Evolutionary conservation across 1,139 yeast species (phyloP), one percentile per base, ranked within the genome.

Genomic region (Taphrina pruni): DNA sequence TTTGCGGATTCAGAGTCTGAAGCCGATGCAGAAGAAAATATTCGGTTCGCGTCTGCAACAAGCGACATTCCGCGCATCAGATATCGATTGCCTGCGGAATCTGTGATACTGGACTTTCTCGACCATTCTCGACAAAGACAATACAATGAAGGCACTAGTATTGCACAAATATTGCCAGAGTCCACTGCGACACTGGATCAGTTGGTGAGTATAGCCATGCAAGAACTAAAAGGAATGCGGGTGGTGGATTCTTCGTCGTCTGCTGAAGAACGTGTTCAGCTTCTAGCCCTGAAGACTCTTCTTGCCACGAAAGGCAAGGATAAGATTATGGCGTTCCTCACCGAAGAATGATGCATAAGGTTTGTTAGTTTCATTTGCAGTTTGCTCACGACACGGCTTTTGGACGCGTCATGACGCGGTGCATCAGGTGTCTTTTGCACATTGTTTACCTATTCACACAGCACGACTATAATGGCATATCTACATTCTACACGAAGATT

Each of bases 61-160:
- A 39, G 20, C 69, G 80, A 83, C 45, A 78, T 83, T 35, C 82
- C 84, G 56, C 83, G 85, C 45, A 82, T 85, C 66, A 82, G 89
- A 0, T 88, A 87, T 76, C 80, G 89, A 70, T 72, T 92, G 1
- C 90, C 92, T 0, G 97, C 91, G 73, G 83, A 83, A 61, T 88
- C 91, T 75, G 82, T 94, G 4, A 79, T 89, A 61, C 78, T 92
- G 43, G 97, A 93, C 77, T 94, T 94, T 76, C 77, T 90, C 48
- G 86, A 86, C 61, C 51, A 60, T n/a, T 64, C 60, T 55, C 55
- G 64, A 32, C 38, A 11, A n/a, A 26, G 14, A 12, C 41, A 65
- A 21, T 17, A 17, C 6, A 51, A 32, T 5, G 55, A 65, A 43
- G 56, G 58, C 11, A 21, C 35, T 8, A 55, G 32, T 9, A 38